phyloP scores from a whole-genome alignment of 129 eudicot species.

The Artemisia tridentata region DNA sequence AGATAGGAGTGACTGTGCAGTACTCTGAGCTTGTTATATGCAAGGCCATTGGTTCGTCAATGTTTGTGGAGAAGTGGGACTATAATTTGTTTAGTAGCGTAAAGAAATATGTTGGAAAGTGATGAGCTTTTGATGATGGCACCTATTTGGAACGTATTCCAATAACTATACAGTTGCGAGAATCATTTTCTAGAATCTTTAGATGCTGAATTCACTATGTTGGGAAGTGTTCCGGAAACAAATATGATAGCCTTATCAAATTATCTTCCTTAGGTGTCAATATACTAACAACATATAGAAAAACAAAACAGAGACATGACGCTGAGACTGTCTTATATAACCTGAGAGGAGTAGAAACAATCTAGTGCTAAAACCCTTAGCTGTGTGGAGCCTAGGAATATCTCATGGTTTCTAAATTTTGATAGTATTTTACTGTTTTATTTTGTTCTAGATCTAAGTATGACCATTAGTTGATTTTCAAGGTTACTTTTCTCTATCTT shows the following conservation, averaged over 20 bases:
- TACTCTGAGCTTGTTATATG: no score
- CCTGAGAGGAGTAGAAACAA: background rate
- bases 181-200: background rate
- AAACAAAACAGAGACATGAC: conserved; percentile 13
- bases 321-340: background rate
- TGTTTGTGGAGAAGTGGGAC: background rate
- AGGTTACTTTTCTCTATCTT: conserved; percentile 7
- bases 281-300: background rate
- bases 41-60: background rate
- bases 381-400: background rate
- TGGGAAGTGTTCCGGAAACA: conserved; percentile 11
- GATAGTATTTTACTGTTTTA: background rate
- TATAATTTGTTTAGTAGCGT: no score
- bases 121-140: no score
- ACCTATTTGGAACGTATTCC: no score
- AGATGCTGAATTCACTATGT: background rate
- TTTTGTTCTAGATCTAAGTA: background rate
- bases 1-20: background rate
- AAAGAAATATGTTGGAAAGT: no score
- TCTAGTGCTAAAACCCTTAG: background rate
- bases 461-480: background rate
- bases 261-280: background rate
- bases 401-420: background rate
- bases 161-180: background rate
- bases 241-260: background rate